Conservation (phyloP, 768 basidiomycete species). For the Punctularia strigosozonata region DNA sequence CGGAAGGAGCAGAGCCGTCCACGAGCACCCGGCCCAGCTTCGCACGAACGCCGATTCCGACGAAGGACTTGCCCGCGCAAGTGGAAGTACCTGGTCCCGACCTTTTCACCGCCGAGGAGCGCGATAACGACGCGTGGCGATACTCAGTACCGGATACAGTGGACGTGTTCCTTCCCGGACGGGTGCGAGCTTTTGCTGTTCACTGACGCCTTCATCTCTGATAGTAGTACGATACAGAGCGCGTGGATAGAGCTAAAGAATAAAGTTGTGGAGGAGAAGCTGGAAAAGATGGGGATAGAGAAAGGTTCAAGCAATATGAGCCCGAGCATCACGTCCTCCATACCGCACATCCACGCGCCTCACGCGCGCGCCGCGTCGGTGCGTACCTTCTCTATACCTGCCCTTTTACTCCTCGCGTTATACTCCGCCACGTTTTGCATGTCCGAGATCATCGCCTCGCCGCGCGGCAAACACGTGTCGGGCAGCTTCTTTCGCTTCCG, state of each 20-base stretch:
- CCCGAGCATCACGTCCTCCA: slow-evolving; percentile 35
- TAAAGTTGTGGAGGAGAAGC: slow-evolving; percentile 66
- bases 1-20: slow-evolving; percentile 27
- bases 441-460: no score
- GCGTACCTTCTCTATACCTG: slow-evolving; percentile 21
- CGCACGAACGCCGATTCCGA: slow-evolving; percentile 47
- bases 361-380: slow-evolving; percentile 82
- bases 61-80: slow-evolving; percentile 21
- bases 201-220: slow-evolving; percentile 3
- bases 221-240: slow-evolving; percentile 24
- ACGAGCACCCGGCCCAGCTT: slow-evolving; percentile 40
- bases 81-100: slow-evolving; percentile 19
- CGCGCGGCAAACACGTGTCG: no score
- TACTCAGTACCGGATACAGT: slow-evolving; percentile 48
- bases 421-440: slow-evolving; percentile 1
- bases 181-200: slow-evolving; percentile 31
- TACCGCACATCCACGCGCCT: slow-evolving; percentile 57
- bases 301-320: slow-evolving; percentile 38
- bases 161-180: slow-evolving; percentile 76
- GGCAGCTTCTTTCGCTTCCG: no score
- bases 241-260: slow-evolving; percentile 69
- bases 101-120: slow-evolving; percentile 35
- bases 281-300: slow-evolving; percentile 73
- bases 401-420: slow-evolving; percentile 9
- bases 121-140: slow-evolving; percentile 57